Evolutionary conservation across 1,284 basidiomycete species (phyloP), one percentile per base, ranked within the genome.

Genomic region (Cryptococcus hybrid): DNA sequence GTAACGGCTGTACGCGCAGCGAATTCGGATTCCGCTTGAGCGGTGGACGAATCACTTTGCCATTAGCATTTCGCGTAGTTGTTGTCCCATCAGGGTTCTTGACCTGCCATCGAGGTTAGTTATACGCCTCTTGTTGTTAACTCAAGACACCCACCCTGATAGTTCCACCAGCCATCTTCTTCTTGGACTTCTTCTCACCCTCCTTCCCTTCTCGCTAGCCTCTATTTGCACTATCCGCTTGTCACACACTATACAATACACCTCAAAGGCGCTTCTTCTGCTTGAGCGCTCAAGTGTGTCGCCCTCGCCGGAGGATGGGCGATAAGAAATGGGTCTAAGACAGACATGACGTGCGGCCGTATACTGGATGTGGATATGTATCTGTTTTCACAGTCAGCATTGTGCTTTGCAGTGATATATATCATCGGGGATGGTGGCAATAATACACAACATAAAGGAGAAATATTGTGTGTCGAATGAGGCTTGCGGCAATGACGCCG

Each of bases 161-260:
- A 47, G 69, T 64, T n/a, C 73, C 74, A 8, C 69, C 65, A 18
- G 60, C 56, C 64, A 70, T 73, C 52, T 61, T 64, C 63, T 66
- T 63, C 39, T 56, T 58, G 15, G 36, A 43, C 36, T 64, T 65
- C 62, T 66, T 64, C 44, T 56, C 55, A 18, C 39, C 52, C 9
- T 58, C 30, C 43, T 59, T 58, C 24, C 45, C 12, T 57, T 57
- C 11, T 59, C 58, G 13, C 59, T 58, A 5, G 52, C 51, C 48
- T 69, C 65, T 35, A 67, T 60, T 1, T 65, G 55, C 9, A 63
- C 57, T 57, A 76, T 76, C 13, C 70, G 57, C 39, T 65, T 57
- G 53, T 76, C 74, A 57, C 74, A 76, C 15, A 74, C 71, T 51
- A 76, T 73, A 55, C 74, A 76, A 52, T 67, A 76, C 55, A 64